Base-by-base conservation (phyloP, 305 asterid species). In the Fraxinus baroniana region DNA sequence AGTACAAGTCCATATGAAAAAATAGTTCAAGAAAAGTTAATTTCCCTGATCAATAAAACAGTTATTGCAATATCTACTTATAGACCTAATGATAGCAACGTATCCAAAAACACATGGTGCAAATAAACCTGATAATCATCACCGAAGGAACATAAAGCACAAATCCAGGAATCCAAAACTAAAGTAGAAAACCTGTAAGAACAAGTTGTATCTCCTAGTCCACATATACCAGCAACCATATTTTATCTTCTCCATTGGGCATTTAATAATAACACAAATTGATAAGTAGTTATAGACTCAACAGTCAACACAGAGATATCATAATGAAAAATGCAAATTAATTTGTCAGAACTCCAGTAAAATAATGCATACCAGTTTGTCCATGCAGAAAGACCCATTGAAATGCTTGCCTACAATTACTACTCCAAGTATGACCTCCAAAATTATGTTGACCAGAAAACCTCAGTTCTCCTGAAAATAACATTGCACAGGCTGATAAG, bases 381-480 rank as follows among this genome's bases (percentile, higher is more conserved):
- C 93, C 97, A 80, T 92, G 87, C 46, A 93, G 86, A 82, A 89
- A 85, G 88, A 88, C 80, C 97, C 98, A 92, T 52, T 60, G 90
- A 85, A 89, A 84, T 33, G 83, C 74, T 81, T 86, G 87, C 60
- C 52, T 17, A 62, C 79, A 82, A 82, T 76, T 82, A 70, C 85
- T 84, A 81, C 86, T 83, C 89, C 87, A 32, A 79, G 85, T 84
- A 82, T 81, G 84, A 77, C 90, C 87, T 81, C 94, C 95, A 82
- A 80, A 85, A 71, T 83, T 89, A 78, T 80, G 78, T 79, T 83
- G 83, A 71, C 80, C n/a, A 18, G 82, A 86, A 86, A 87, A 85
- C 78, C 77, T 80, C 52, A 73, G 37, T 72, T 84, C 87, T 78
- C 90, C 97, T 95, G 91, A 46, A 81, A 62, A 80, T 12, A 73